Conservation (phyloP, 768 basidiomycete genomes). For the Boletus reticulatus region DNA sequence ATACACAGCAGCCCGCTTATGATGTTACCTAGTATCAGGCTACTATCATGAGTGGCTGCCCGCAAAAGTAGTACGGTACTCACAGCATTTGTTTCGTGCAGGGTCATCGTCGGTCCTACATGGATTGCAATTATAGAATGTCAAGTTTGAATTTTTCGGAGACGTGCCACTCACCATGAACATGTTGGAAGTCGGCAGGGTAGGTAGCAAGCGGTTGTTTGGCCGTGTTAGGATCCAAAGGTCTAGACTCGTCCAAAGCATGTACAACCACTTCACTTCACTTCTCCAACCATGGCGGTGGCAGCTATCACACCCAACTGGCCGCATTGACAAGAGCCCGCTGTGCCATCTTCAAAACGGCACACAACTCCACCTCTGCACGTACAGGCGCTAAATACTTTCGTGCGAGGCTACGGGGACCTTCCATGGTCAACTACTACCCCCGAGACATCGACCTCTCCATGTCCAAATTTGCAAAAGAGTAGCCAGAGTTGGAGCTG, state of each 20-base stretch:
- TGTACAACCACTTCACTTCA: too few species aligned
- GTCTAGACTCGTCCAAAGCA: conserved; percentile 9
- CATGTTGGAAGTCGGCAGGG: too few species aligned
- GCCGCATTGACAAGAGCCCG: conserved; percentile 61
- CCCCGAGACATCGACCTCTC: conserved; percentile 57
- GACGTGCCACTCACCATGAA: too few species aligned
- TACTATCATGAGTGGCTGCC: too few species aligned
- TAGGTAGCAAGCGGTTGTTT: too few species aligned
- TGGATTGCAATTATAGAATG: too few species aligned
- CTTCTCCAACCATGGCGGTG: conserved; percentile 23
- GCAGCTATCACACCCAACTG: conserved; percentile 45
- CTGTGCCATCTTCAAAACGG: conserved; percentile 78
- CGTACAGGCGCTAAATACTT: conserved; percentile 95
- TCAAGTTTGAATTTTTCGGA: too few species aligned
- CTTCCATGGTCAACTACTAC: conserved; percentile 85
- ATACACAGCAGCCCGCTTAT: too few species aligned
- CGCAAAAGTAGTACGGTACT: too few species aligned
- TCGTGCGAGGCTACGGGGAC: conserved; percentile 75
- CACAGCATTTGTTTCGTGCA: too few species aligned
- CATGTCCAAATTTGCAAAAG: conserved; percentile 48
- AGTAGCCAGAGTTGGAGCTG: conserved; percentile 57
- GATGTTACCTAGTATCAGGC: too few species aligned
- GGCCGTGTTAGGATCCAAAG: conserved; percentile 29
- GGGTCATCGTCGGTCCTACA: too few species aligned
- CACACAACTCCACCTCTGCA: conserved; percentile 78